Percentiles rank a stretch among this genome's conserved stretches.
phyloP scores from a whole-genome alignment of 192 early-diverging fungal species.

The Cladochytrium replicatum region DNA sequence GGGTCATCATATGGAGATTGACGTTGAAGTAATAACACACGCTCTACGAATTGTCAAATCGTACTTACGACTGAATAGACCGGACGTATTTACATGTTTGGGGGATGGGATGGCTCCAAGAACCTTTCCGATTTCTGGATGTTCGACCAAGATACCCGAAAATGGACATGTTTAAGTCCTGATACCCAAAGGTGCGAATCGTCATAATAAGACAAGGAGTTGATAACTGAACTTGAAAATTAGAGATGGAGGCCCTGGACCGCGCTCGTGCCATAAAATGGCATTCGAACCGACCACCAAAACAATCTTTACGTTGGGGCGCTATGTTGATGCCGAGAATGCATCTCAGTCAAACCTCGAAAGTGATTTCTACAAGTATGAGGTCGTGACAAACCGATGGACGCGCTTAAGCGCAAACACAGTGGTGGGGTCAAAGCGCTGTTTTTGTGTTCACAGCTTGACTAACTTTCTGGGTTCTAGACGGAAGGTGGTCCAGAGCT shows the following conservation, averaged over 20 bases:
- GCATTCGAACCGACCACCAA: constrained; percentile 69
- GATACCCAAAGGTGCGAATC: constrained; percentile 59
- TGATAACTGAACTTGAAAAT: too few species aligned
- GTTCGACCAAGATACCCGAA: constrained; percentile 43
- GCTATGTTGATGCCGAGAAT: constrained; percentile 72
- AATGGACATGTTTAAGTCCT: constrained; percentile 67
- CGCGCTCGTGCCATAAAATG: constrained; percentile 88
- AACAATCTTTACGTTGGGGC: constrained; percentile 76
- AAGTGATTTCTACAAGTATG: constrained; percentile 85
- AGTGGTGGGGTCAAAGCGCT: constrained; percentile 37
- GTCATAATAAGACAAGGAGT: too few species aligned
- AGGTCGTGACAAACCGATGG: constrained; percentile 60
- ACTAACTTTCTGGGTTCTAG: too few species aligned
- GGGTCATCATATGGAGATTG: constrained; percentile 96
- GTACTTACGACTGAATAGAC: too few species aligned
- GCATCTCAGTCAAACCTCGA: constrained; percentile 57
- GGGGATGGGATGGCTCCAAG: constrained; percentile 85
- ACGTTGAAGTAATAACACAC: too few species aligned
- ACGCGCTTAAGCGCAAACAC: constrained; percentile 67
- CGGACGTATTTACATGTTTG: constrained; percentile 73
- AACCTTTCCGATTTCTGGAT: constrained; percentile 90
- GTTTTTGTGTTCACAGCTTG: too few species aligned
- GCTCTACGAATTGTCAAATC: too few species aligned
- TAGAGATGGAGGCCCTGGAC: constrained; percentile 75
- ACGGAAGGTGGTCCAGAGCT: constrained; percentile 73